Conservation (phyloP, 176 grass and related monocot genomes). For the Melocanna baccifera region DNA sequence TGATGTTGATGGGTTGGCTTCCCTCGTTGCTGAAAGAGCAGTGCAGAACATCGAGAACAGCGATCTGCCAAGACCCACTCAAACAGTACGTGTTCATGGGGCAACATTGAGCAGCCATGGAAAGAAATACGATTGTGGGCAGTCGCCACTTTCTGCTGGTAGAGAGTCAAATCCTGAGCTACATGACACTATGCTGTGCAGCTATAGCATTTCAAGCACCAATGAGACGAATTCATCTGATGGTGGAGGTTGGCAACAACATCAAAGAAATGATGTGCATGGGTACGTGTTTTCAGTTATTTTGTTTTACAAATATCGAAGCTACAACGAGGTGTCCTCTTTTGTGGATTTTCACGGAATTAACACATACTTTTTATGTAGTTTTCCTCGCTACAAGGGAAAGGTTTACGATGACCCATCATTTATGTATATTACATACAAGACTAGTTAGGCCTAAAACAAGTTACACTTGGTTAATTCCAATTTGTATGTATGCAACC, state of each 20-base stretch:
- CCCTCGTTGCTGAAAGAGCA: slow-evolving; percentile 67
- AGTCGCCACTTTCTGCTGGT: slow-evolving; percentile 4
- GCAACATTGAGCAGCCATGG: slow-evolving; percentile 14
- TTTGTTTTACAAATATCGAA: slow-evolving; percentile 12
- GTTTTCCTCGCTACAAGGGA: not conserved
- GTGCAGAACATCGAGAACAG: slow-evolving; percentile 66
- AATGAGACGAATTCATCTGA: slow-evolving; percentile 32
- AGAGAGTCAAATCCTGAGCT: slow-evolving; percentile 20
- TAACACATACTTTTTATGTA: not conserved
- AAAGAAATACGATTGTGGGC: slow-evolving; percentile 21
- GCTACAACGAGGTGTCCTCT: not conserved
- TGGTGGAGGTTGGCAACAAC: slow-evolving; percentile 20
- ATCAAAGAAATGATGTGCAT: slow-evolving; percentile 32
- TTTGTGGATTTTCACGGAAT: not conserved
- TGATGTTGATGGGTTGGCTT: slow-evolving; percentile 70
- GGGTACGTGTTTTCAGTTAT: slow-evolving; percentile 34
- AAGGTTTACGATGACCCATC: not conserved
- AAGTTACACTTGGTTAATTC: not conserved
- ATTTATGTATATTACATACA: not conserved
- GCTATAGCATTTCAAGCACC: slow-evolving; percentile 30
- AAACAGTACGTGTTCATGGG: slow-evolving; percentile 28
- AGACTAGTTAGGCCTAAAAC: not conserved
- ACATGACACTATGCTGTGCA: slow-evolving; percentile 32
- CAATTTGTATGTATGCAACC: not conserved
- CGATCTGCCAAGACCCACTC: slow-evolving; percentile 76